Percentiles rank a stretch among this genome's conserved stretches.
These are phyloP conservation scores for Diaporthe sp. DNA, from an alignment of 2,329 filamentous ascomycete species.

Conservation along the genomic window DNA sequence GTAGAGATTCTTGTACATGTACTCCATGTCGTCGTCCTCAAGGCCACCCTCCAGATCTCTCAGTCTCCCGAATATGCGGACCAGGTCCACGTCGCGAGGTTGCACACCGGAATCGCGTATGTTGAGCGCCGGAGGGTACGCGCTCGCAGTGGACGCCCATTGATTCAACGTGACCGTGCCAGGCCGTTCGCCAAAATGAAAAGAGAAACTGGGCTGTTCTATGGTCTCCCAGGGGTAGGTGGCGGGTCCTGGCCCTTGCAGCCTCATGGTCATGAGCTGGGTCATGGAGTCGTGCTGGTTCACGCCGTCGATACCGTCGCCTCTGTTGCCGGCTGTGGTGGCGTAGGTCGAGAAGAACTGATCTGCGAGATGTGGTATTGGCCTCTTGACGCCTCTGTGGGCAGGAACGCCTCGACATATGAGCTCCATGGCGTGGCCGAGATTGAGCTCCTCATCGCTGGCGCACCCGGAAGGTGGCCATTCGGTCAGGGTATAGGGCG, in stretches of 20 bases:
- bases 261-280: slow-evolving; percentile 69
- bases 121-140: slow-evolving; percentile 66
- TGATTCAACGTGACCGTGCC: slow-evolving; percentile 81
- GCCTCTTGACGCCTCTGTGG: slow-evolving; percentile 67
- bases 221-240: slow-evolving; percentile 76
- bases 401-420: slow-evolving; percentile 70
- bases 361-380: slow-evolving; percentile 68
- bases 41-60: slow-evolving; percentile 69
- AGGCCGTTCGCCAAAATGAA: slow-evolving; percentile 74
- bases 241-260: slow-evolving; percentile 58
- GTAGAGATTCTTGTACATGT: slow-evolving; percentile 76
- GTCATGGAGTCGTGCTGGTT: slow-evolving; percentile 69
- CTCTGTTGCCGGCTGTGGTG: slow-evolving; percentile 61
- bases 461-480: slow-evolving; percentile 71
- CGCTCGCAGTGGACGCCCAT: slow-evolving; percentile 73
- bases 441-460: slow-evolving; percentile 63
- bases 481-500: slow-evolving; percentile 57
- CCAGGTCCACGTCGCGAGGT: slow-evolving; percentile 73
- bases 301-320: slow-evolving; percentile 60
- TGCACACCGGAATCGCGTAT: slow-evolving; percentile 70
- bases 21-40: slow-evolving; percentile 69
- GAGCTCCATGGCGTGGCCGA: slow-evolving; percentile 68
- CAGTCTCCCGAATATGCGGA: slow-evolving; percentile 70
- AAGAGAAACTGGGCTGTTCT: slow-evolving; percentile 80
- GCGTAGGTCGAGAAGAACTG: slow-evolving; percentile 70